phyloP scores from a whole-genome alignment of 1,284 basidiomycete species.

The Clitocybe nebularis region DNA sequence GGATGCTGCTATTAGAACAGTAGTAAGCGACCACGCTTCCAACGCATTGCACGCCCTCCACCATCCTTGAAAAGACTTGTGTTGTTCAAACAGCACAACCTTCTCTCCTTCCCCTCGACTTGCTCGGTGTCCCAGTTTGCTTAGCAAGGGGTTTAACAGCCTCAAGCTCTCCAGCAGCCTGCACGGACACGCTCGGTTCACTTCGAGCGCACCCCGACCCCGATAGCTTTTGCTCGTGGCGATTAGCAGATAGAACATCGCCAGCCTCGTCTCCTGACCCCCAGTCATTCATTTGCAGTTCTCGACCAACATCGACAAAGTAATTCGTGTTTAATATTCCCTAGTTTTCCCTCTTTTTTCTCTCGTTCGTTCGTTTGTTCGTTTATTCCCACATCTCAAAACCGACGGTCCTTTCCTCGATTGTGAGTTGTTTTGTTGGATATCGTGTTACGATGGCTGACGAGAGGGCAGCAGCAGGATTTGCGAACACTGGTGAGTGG shows the following conservation, averaged over 20 bases:
- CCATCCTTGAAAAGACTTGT: conserved; percentile 46
- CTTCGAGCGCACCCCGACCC: conserved; percentile 40
- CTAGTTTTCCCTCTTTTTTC: conserved; percentile 11
- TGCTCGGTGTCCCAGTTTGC: conserved; percentile 23
- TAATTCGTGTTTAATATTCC: conserved; percentile 25
- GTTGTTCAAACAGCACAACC: conserved; percentile 35
- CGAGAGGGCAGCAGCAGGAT: too few species aligned
- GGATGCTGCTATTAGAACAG: conserved; percentile 28
- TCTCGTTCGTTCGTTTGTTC: too few species aligned
- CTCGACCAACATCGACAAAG: conserved; percentile 21
- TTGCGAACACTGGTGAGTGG: conserved; percentile 63
- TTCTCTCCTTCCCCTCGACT: conserved; percentile 28
- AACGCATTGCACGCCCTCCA: conserved; percentile 37
- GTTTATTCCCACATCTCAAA: too few species aligned
- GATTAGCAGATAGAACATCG: conserved; percentile 27
- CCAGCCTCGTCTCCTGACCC: conserved; percentile 27
- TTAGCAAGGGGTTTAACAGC: conserved; percentile 20
- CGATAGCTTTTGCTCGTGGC: conserved; percentile 23
- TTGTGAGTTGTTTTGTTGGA: conserved; percentile 4
- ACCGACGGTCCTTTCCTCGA: conserved; percentile 16
- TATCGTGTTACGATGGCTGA: too few species aligned
- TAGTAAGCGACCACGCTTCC: conserved; percentile 50
- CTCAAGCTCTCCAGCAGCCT: conserved; percentile 21
- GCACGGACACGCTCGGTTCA: conserved; percentile 42
- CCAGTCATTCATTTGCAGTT: conserved; percentile 50